Base-by-base conservation (phyloP, 805 yeast species). In the Nakazawaea sp. region DNA sequence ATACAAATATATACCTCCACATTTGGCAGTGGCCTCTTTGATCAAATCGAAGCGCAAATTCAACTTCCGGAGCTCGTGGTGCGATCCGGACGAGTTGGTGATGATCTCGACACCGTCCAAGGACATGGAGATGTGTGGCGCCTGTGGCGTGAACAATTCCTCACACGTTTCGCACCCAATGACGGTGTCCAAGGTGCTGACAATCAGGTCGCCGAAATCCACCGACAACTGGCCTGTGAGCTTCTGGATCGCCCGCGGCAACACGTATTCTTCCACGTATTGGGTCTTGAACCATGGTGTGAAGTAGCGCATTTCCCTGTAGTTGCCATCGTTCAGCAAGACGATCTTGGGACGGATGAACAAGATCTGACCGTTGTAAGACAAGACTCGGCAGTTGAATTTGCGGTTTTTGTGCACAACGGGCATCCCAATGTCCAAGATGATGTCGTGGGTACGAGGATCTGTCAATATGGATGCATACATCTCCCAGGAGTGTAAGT, bases 141-240 rank as follows among this genome's bases (percentile, higher is more conserved):
- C 79, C 46, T 86, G 81, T 1, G 99, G 98, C 0, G 99, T 92
- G 59, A 92, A 92, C 40, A 92, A 66, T 59, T 92, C 99, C 57
- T 92, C 99, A 58, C 99, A 92, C 0, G 99, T 94, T 59, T 92
- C 99, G 31, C 90, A 86, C n/a, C 99, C 99, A 39, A 92, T 69
- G 30, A 82, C 79, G 0, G 97, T 87, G 50, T 89, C 97, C 41
- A 76, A 55, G 1, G 96, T 83, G 36, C 82, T 75, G 30, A 92
- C 64, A 4, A 86, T 83, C 39, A 94, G 94, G 65, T 92, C 97
- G 35, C 99, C 99, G 59, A 92, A 79, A 20, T 72, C 74, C 11
- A 86, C 94, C 10, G 65, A 58, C 18, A 58, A 45, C 56, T 88
- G 96, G 13, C 78, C 81, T 0, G 89, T 75, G 32, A 81, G 55